These are phyloP conservation scores for Ophiostoma fasciatum DNA, from an alignment of 2,329 filamentous ascomycete species.

Conservation along the genomic window DNA sequence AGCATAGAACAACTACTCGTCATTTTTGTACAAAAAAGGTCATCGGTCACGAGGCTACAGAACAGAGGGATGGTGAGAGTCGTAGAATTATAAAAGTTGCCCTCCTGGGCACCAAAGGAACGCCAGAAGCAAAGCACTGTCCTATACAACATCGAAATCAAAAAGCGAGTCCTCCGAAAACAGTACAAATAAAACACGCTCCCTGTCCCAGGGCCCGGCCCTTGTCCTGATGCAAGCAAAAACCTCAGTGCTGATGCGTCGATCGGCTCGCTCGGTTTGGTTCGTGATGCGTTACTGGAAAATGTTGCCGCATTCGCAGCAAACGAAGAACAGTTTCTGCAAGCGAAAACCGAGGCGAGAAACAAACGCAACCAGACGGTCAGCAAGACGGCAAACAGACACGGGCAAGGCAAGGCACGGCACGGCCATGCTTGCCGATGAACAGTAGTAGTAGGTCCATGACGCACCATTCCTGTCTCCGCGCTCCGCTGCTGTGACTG, in stretches of 20 bases:
- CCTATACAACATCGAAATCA: background rate
- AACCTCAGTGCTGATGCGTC: background rate
- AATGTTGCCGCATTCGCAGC: conserved; percentile 83
- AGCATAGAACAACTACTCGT: too few relatives aligned
- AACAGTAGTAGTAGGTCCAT: too few relatives aligned
- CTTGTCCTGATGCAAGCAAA: background rate
- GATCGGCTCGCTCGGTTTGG: conserved; percentile 9
- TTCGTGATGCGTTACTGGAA: conserved; percentile 44
- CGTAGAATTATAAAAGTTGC: too few relatives aligned
- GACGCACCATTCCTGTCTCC: conserved; percentile 94
- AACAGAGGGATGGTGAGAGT: too few relatives aligned
- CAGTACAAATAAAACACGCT: background rate
- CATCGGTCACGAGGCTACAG: background rate
- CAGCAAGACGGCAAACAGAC: background rate
- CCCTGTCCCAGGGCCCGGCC: background rate
- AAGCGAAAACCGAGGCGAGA: background rate
- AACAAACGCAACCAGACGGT: background rate
- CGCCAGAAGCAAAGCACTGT: too few relatives aligned
- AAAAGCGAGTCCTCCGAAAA: background rate
- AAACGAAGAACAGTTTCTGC: conserved; percentile 87
- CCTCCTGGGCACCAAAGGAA: too few relatives aligned
- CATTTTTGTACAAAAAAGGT: background rate
- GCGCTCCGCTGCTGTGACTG: conserved; percentile 95
- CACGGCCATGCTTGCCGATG: too few relatives aligned
- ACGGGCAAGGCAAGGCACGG: background rate